A percentile compares a stretch with the other conserved stretches of the same genome.
Evolutionary conservation across 345 rosid species (phyloP).

Genomic region (Populus euphratica): DNA sequence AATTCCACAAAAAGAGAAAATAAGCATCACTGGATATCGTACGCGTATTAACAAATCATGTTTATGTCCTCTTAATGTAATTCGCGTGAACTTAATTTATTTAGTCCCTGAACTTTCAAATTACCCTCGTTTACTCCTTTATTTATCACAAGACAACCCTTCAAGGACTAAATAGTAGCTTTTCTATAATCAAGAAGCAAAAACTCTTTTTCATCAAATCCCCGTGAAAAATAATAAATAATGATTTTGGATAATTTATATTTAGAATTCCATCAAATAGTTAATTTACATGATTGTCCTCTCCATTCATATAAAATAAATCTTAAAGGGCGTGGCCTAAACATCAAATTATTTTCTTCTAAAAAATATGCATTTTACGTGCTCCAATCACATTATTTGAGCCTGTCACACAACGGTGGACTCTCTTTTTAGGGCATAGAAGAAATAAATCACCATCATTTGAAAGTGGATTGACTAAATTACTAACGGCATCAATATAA

Average conservation of each 20-base stretch:
- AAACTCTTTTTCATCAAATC: not conserved
- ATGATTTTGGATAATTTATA: too few relatives aligned
- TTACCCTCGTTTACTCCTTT: not conserved
- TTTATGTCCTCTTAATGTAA: not conserved
- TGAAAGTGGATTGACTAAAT: too few relatives aligned
- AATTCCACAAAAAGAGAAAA: not conserved
- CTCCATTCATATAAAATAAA: too few relatives aligned
- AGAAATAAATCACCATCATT: too few relatives aligned
- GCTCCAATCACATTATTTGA: not conserved
- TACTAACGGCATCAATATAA: not conserved
- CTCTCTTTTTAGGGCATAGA: not conserved
- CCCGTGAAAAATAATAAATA: not conserved
- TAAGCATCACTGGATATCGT: conserved; percentile 24
- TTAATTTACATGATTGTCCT: too few relatives aligned
- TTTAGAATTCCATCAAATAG: too few relatives aligned
- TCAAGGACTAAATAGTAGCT: not conserved
- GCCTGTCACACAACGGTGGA: not conserved
- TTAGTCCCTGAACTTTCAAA: not conserved
- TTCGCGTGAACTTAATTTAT: not conserved
- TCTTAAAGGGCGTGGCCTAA: too few relatives aligned
- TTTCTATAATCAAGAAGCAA: not conserved
- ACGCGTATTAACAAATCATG: conserved; percentile 16
- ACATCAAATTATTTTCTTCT: too few relatives aligned
- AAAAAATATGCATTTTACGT: not conserved
- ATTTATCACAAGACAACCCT: not conserved